Percentiles rank a stretch among this genome's conserved stretches.
phyloP scores from a whole-genome alignment of 306 rosid species.

The Elaeagnus macrophylla region DNA sequence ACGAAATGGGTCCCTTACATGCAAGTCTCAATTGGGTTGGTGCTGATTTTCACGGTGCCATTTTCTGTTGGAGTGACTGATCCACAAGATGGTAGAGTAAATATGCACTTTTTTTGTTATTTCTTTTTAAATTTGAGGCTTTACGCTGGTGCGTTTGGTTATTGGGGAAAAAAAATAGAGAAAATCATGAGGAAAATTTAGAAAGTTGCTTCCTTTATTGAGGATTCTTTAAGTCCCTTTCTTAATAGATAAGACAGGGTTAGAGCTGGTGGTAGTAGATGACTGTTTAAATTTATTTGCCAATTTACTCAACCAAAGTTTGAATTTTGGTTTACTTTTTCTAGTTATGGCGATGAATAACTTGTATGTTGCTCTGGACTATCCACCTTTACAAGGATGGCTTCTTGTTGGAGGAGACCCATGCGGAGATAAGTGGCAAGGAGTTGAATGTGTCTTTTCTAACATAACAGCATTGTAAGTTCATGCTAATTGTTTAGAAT shows the following conservation, averaged over 20 bases:
- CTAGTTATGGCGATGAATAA: constrained; percentile 63
- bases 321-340: background rate
- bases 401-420: constrained; percentile 80
- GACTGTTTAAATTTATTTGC: background rate
- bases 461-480: constrained; percentile 65
- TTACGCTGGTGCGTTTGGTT: constrained; percentile 14
- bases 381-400: constrained; percentile 81
- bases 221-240: background rate
- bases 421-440: constrained; percentile 69
- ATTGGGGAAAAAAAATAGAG: constrained; percentile 2
- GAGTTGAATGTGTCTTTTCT: constrained; percentile 74
- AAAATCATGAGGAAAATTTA: no score
- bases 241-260: background rate
- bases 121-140: background rate
- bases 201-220: background rate
- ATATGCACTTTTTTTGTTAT: background rate
- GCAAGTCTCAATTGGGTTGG: constrained; percentile 28
- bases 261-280: background rate
- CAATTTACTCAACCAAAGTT: background rate
- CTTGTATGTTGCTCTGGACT: constrained; percentile 52
- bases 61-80: constrained; percentile 58
- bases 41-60: constrained; percentile 34
- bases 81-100: constrained; percentile 54
- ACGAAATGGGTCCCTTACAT: constrained; percentile 32
- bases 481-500: background rate